Evolutionary conservation across 2,329 filamentous ascomycete genomes (phyloP).

Genomic region (Epichloe sp.): DNA sequence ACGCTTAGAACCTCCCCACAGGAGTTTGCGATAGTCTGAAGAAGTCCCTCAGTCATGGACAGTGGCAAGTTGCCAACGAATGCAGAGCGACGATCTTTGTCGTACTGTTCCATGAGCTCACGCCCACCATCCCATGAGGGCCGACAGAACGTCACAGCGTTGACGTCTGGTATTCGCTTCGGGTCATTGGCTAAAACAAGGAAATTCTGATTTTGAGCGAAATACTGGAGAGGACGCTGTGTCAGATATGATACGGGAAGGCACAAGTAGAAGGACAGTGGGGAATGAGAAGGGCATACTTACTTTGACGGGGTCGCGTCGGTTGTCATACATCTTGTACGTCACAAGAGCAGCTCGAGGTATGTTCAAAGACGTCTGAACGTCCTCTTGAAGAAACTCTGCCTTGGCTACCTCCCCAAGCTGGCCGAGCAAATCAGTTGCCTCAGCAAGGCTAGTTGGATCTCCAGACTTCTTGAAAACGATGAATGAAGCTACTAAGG

Average conservation of each 20-base stretch:
- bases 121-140: slow-evolving; percentile 1
- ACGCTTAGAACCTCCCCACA: slow-evolving; percentile 25
- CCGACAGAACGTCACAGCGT: background rate
- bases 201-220: slow-evolving; percentile 1
- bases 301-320: slow-evolving; percentile 35
- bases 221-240: slow-evolving; percentile 2
- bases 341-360: slow-evolving; percentile 31
- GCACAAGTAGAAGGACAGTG: background rate
- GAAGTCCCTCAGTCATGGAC: slow-evolving; percentile 20
- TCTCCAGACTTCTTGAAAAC: slow-evolving; percentile 26
- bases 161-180: slow-evolving; percentile 2
- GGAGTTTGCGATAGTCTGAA: slow-evolving; percentile 23
- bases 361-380: slow-evolving; percentile 21
- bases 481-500: slow-evolving; percentile 32
- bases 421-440: slow-evolving; percentile 24
- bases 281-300: slow-evolving; percentile 11
- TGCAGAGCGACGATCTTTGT: slow-evolving; percentile 32
- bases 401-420: slow-evolving; percentile 32
- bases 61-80: slow-evolving; percentile 34
- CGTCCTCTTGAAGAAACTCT: slow-evolving; percentile 20
- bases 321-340: slow-evolving; percentile 37
- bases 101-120: slow-evolving; percentile 21
- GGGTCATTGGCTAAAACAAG: slow-evolving; percentile 18
- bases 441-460: slow-evolving; percentile 30
- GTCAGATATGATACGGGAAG: background rate